phyloP scores from a whole-genome alignment of 2,329 filamentous ascomycete genomes.

The Ophioceras dolichostomum region DNA sequence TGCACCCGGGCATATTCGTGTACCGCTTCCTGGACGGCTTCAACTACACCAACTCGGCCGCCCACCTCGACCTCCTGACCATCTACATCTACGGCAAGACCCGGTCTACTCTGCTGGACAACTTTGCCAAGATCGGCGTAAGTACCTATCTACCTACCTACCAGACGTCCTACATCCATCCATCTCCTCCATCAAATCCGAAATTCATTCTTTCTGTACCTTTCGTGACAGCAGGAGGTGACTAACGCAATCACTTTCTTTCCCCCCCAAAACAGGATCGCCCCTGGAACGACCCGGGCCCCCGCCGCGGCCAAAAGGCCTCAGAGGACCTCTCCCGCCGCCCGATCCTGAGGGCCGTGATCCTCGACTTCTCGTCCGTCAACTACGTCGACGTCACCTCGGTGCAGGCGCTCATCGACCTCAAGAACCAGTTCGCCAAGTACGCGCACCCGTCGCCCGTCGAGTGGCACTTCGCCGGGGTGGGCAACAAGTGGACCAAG shows the following conservation, averaged over 20 bases:
- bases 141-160: no score
- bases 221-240: no score
- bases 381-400: constrained; percentile 93
- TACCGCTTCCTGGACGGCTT: constrained; percentile 39
- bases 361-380: constrained; percentile 86
- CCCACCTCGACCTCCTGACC: constrained; percentile 29
- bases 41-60: constrained; percentile 38
- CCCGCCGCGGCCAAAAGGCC: constrained; percentile 17
- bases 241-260: background rate
- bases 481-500: constrained; percentile 92
- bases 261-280: constrained; percentile 21
- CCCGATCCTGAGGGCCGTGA: constrained; percentile 44
- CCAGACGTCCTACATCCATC: no score
- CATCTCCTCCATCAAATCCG: no score
- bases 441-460: constrained; percentile 72
- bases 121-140: constrained; percentile 18
- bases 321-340: constrained; percentile 1
- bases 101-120: constrained; percentile 22
- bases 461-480: constrained; percentile 92
- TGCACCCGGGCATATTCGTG: constrained; percentile 36
- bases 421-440: constrained; percentile 83
- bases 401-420: constrained; percentile 83
- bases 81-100: constrained; percentile 27
- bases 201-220: no score
- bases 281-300: constrained; percentile 42